Evolutionary conservation across 305 asterid genomes (phyloP).

Genomic region (Fraxinus xanthoxyloides): DNA sequence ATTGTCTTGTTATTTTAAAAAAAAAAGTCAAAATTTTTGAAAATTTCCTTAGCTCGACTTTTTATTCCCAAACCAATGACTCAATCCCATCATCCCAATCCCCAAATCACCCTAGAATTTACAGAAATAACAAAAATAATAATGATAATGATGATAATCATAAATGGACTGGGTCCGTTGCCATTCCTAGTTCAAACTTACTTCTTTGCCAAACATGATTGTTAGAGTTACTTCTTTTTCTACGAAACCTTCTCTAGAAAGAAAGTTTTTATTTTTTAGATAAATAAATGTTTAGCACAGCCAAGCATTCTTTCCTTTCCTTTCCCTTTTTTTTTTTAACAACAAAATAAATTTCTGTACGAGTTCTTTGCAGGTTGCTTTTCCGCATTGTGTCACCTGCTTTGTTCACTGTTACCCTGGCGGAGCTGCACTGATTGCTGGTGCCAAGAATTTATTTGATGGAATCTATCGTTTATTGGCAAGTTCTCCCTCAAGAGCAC

Average conservation of each 20-base stretch:
- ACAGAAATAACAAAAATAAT: not conserved
- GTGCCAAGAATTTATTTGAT: slow-evolving; percentile 62
- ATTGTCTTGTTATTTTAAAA: not conserved
- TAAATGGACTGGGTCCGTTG: not conserved
- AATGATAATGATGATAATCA: no score
- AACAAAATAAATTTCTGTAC: not conserved
- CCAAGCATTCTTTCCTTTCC: not conserved
- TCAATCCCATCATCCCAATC: not conserved
- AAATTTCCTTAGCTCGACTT: not conserved
- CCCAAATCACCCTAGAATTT: not conserved
- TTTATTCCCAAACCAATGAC: not conserved
- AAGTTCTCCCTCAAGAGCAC: slow-evolving; percentile 57
- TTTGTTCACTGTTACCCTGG: slow-evolving; percentile 83
- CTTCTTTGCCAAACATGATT: not conserved
- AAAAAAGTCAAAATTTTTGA: not conserved
- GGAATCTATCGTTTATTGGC: slow-evolving; percentile 59
- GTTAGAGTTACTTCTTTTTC: not conserved
- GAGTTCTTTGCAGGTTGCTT: slow-evolving; percentile 50
- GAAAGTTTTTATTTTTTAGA: not conserved
- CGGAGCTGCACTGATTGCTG: slow-evolving; percentile 65
- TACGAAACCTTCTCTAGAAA: not conserved
- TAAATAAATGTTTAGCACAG: not conserved
- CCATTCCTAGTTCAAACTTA: not conserved
- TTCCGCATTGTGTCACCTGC: slow-evolving; percentile 70
- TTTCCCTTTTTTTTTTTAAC: not conserved